phyloP scores from a whole-genome alignment of 139 green algal species.

The Tetraselmis striata region DNA sequence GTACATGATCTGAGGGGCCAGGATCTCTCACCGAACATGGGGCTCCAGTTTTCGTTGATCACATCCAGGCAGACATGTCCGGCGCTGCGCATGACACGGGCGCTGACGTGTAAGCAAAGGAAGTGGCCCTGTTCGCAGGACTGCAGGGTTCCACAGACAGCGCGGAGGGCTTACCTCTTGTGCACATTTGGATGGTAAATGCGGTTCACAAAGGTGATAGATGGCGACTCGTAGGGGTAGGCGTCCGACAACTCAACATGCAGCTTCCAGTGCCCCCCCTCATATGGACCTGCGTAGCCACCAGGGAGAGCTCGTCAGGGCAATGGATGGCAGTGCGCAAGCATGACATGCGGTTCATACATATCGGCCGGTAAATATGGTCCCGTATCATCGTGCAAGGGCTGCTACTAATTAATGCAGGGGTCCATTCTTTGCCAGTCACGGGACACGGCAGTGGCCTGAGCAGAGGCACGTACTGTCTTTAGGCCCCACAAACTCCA shows the following conservation, averaged over 20 bases:
- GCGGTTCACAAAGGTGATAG: constrained; percentile 96
- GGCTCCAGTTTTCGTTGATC: constrained; percentile 99
- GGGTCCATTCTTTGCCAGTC: not conserved
- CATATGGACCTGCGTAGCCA: constrained; percentile 79
- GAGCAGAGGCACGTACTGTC: constrained; percentile 51
- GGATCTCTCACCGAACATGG: constrained; percentile 96
- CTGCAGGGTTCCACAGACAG: not conserved
- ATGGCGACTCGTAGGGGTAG: constrained; percentile 86
- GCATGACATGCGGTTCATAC: no score
- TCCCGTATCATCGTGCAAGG: no score
- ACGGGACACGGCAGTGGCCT: not conserved
- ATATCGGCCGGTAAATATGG: not conserved
- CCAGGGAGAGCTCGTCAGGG: no score
- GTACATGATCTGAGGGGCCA: no score
- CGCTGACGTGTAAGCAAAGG: no score
- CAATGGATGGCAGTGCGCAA: no score
- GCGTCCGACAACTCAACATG: constrained; percentile 93
- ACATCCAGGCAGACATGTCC: constrained; percentile 97
- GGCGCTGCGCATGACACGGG: constrained; percentile 65
- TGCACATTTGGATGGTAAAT: constrained; percentile 99
- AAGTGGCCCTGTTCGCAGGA: no score
- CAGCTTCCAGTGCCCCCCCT: constrained; percentile 89
- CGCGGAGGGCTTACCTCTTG: constrained; percentile 52
- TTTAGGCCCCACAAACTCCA: constrained; percentile 83
- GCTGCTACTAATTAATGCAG: no score